Evolutionary conservation across 805 yeast species (phyloP).

Genomic region (Candida railenensis): DNA sequence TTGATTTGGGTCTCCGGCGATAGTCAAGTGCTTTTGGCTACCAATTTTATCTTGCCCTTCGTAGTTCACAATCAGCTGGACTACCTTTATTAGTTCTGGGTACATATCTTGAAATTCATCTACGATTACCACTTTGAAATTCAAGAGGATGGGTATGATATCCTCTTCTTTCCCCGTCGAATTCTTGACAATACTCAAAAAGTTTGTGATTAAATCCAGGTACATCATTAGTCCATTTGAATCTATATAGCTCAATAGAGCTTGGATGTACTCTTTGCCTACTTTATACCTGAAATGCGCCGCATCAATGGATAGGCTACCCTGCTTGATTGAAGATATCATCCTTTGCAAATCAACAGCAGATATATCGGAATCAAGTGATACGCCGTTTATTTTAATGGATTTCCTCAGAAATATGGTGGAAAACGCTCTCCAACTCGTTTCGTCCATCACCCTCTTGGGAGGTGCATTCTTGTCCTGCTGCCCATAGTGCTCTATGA

Average conservation of each 20-base stretch:
- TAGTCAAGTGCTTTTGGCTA: conserved; percentile 49
- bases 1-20: conserved; percentile 74
- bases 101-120: conserved; percentile 79
- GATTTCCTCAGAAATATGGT: conserved; percentile 35
- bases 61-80: conserved; percentile 36
- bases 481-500: conserved; percentile 39
- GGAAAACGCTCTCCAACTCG: conserved; percentile 46
- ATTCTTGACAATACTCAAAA: conserved; percentile 24
- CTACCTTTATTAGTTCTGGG: conserved; percentile 45
- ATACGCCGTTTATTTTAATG: conserved; percentile 23
- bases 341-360: conserved; percentile 22
- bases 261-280: conserved; percentile 24
- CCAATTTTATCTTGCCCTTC: conserved; percentile 7
- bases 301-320: conserved; percentile 16
- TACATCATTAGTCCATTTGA: conserved; percentile 33
- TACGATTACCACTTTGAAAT: conserved; percentile 45
- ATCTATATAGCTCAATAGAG: conserved; percentile 28
- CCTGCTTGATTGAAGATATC: conserved; percentile 22
- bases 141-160: conserved; percentile 19
- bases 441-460: conserved; percentile 47
- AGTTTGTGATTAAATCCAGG: conserved; percentile 34
- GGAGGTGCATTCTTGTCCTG: not conserved
- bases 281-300: conserved; percentile 24
- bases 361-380: conserved; percentile 21
- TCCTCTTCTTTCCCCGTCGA: conserved; percentile 13